Evolutionary conservation across 202 grass and related monocot species (phyloP).

Genomic region (Zizania palustris): DNA sequence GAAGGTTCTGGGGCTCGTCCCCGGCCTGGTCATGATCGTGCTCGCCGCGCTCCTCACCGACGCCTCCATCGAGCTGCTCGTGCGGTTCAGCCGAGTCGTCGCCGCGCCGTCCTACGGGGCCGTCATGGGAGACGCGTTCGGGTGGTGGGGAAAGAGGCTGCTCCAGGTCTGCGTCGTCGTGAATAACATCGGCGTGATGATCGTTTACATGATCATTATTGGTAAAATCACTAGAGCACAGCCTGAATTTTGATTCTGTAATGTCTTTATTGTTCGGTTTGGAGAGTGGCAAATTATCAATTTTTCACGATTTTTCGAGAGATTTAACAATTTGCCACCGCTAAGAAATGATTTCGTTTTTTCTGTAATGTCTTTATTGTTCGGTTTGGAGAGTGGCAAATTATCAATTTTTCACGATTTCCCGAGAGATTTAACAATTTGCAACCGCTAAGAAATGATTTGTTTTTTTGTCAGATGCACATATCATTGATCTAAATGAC

Average conservation of each 20-base stretch:
- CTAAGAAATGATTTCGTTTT: too few relatives aligned
- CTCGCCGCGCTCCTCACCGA: slow-evolving; percentile 87
- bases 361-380: too few relatives aligned
- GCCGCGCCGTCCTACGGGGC: slow-evolving; percentile 69
- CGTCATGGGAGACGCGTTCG: slow-evolving; percentile 82
- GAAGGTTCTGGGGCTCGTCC: slow-evolving; percentile 89
- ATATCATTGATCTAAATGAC: too few relatives aligned
- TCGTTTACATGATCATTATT: slow-evolving; percentile 99
- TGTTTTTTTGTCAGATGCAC: too few relatives aligned
- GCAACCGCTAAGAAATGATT: too few relatives aligned
- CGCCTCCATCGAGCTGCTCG: slow-evolving; percentile 80
- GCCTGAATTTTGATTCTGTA: slow-evolving; percentile 7
- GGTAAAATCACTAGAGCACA: slow-evolving; percentile 44
- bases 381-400: too few relatives aligned
- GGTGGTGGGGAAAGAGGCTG: slow-evolving; percentile 56
- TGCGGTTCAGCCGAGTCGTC: slow-evolving; percentile 71
- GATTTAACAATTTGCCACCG: too few relatives aligned
- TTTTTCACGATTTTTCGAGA: too few relatives aligned
- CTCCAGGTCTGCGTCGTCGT: slow-evolving; percentile 85
- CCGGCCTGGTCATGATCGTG: slow-evolving; percentile 73
- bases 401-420: too few relatives aligned
- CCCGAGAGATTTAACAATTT: too few relatives aligned
- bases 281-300: too few relatives aligned
- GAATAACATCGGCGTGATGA: slow-evolving; percentile 89
- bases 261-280: neutral